Evolutionary conservation across 768 basidiomycete genomes (phyloP), one percentile per base, ranked within the genome.

Genomic region (Psilocybe subaeruginosa): DNA sequence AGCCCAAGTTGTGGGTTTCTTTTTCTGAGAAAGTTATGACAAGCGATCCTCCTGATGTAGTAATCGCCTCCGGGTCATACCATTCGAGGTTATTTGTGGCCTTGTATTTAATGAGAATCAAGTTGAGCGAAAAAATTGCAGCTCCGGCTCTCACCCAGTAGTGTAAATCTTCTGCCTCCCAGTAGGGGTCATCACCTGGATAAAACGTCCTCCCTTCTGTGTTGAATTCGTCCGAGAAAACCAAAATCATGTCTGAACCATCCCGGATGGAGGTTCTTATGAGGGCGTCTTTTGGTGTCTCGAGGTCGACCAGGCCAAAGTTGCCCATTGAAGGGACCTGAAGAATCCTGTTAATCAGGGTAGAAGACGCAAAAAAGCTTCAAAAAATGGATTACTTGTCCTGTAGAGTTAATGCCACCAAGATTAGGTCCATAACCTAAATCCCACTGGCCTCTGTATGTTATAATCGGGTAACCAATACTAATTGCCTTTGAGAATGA

Each of bases 151-250:
- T 58, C 59, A 87, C 86, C 90, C 91, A 92, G 68, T 92, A 93
- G 71, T 93, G 87, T 35, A 93, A 78, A 73, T 93, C 80, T 19
- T 76, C 87, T 39, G 92, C 90, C 69, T 92, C 89, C 90, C 90
- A 91, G 67, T 90, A 93, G 3, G 92, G 92, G 71, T 94, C 92
- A 64, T 93, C 91, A 4, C 90, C 90, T 45, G 88, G 85, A 76
- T 90, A 93, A 68, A 93, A 93, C 4, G 88, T 82, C 62, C 92
- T 79, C 3, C 91, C 90, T 19, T 88, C 86, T 27, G 76, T 77
- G 69, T 93, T 88, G 70, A 94, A 93, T 70, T 94, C 92, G 73
- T 94, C 92, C 3, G 86, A 88, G 71, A 91, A 93, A 8, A 92
- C 88, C 27, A 93, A 78, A 48, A 79, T 70, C 79, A 82, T 77